phyloP scores from a whole-genome alignment of 441 rosid genomes.

The Raphanus hybrid region DNA sequence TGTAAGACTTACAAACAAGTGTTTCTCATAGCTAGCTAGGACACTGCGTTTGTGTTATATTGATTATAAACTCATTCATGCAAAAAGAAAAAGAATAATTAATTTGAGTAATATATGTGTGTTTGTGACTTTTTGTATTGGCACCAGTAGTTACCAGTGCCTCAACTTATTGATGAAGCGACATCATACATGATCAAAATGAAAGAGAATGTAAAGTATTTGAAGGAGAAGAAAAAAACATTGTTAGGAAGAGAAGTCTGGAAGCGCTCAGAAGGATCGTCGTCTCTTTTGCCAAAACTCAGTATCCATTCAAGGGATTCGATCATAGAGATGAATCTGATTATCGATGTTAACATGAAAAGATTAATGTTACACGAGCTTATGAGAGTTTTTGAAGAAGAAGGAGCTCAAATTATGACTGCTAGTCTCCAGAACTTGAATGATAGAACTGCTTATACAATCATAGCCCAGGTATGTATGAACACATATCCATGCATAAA shows the following conservation, averaged over 20 bases:
- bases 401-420: conserved; percentile 51
- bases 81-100: neutral
- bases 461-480: conserved; percentile 42
- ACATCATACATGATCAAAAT: conserved; percentile 39
- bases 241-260: conserved; percentile 16
- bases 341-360: conserved; percentile 29
- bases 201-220: conserved; percentile 35
- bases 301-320: conserved; percentile 31
- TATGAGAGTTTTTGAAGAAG: conserved; percentile 44
- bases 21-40: neutral
- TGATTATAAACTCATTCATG: conserved; percentile 2
- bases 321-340: conserved; percentile 40
- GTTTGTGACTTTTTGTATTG: conserved; percentile 9
- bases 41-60: neutral
- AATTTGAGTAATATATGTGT: neutral
- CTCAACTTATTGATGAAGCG: conserved; percentile 42
- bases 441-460: conserved; percentile 31
- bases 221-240: conserved; percentile 26
- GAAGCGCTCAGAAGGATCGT: conserved; percentile 10
- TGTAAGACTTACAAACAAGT: conserved; percentile 3
- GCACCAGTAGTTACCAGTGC: conserved; percentile 33
- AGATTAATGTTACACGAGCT: conserved; percentile 40
- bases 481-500: neutral
- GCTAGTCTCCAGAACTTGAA: conserved; percentile 26
- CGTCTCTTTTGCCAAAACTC: conserved; percentile 28